Conservation (phyloP, 73 alveolate genomes). For the Stentor coeruleus region DNA sequence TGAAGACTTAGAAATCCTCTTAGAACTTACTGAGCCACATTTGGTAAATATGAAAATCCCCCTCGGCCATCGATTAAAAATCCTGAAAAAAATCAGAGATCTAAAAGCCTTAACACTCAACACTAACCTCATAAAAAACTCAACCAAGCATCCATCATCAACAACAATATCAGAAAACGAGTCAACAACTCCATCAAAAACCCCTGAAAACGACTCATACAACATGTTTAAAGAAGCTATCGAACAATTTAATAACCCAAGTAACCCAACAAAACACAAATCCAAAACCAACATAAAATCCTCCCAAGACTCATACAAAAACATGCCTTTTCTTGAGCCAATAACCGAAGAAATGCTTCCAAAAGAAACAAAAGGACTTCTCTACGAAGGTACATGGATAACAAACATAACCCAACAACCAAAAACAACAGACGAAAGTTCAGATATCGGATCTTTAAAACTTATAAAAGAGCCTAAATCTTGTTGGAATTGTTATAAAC, state of each 20-base stretch:
- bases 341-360: constrained; percentile 18
- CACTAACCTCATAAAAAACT: background rate
- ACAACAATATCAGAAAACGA: background rate
- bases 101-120: background rate
- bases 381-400: background rate
- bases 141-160: background rate
- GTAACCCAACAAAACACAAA: background rate
- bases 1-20: background rate
- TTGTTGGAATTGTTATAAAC: constrained; percentile 17
- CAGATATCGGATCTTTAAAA: background rate
- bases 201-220: background rate
- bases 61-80: background rate
- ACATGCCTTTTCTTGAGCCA: background rate
- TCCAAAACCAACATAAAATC: background rate
- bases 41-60: background rate
- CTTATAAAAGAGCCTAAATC: background rate
- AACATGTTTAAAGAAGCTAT: constrained; percentile 17
- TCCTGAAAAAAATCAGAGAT: too few relatives aligned
- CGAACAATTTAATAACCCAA: background rate
- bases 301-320: background rate
- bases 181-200: background rate
- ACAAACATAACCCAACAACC: background rate
- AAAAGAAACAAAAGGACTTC: background rate
- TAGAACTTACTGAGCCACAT: background rate
- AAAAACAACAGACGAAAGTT: background rate